phyloP scores from a whole-genome alignment of 257 asterid species.

The Gardenia jasminoides region DNA sequence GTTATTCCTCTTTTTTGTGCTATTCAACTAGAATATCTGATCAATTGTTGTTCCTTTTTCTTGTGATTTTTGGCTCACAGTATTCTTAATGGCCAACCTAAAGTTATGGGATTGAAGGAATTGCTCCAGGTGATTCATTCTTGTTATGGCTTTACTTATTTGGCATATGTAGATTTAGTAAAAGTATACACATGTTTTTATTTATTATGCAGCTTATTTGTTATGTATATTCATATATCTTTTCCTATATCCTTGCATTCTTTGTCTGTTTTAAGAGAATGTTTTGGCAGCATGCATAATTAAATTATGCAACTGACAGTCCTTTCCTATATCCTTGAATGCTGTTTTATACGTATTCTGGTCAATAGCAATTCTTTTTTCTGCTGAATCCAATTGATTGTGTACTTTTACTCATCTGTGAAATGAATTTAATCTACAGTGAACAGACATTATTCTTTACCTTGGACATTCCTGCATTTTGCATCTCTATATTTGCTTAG shows the following conservation, averaged over 20 bases:
- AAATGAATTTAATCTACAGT: not conserved
- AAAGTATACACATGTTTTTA: not conserved
- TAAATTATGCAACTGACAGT: no score
- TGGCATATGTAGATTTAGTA: not conserved
- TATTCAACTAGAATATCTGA: not conserved
- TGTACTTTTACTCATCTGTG: not conserved
- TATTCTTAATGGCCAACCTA: conserved; percentile 94
- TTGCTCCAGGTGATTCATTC: conserved; percentile 75
- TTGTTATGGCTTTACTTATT: not conserved
- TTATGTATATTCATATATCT: not conserved
- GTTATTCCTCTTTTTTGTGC: not conserved
- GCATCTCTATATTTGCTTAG: not conserved
- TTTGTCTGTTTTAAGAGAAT: not conserved
- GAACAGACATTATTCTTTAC: not conserved
- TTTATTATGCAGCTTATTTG: not conserved
- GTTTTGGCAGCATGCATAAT: not conserved
- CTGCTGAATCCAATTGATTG: not conserved
- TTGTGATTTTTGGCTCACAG: conserved; percentile 40
- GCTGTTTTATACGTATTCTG: not conserved
- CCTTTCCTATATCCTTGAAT: no score
- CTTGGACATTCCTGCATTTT: not conserved
- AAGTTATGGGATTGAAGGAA: conserved; percentile 90
- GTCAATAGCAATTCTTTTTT: not conserved
- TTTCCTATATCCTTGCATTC: not conserved
- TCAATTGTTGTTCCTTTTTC: not conserved